phyloP scores from a whole-genome alignment of 306 rosid species.

The Fagus sylvatica region DNA sequence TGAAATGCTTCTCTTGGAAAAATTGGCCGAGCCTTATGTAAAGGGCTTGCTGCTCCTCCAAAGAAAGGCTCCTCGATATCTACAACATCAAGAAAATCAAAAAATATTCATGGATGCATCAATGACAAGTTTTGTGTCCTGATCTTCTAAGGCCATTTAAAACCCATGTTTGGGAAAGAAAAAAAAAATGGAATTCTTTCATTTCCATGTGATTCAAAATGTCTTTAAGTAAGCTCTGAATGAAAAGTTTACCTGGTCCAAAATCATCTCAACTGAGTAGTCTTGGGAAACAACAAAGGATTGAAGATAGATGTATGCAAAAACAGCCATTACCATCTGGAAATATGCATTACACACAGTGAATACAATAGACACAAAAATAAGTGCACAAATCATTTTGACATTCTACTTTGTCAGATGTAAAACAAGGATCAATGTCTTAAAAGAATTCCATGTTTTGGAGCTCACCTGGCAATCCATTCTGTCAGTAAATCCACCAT shows the following conservation, averaged over 20 bases:
- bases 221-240: no score
- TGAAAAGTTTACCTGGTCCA: slow-evolving; percentile 68
- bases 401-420: no score
- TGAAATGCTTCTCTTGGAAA: slow-evolving; percentile 54
- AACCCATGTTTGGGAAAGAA: background rate
- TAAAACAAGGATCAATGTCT: no score
- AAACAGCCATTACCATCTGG: slow-evolving; percentile 98
- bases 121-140: no score
- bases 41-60: no score
- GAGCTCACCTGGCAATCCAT: slow-evolving; percentile 92
- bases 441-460: no score
- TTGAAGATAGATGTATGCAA: slow-evolving; percentile 92
- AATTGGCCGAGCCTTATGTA: slow-evolving; percentile 64
- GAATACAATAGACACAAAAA: no score
- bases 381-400: no score
- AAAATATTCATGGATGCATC: no score
- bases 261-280: slow-evolving; percentile 70
- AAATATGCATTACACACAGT: slow-evolving; percentile 9
- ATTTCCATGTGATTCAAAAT: no score
- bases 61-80: slow-evolving; percentile 72
- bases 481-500: slow-evolving; percentile 97
- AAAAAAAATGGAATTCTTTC: no score
- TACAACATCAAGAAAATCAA: slow-evolving; percentile 18
- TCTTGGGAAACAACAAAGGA: slow-evolving; percentile 76
- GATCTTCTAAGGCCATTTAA: background rate